Evolutionary conservation across 2,329 filamentous ascomycete genomes (phyloP).

Genomic region (Pezicula neosporulosa): DNA sequence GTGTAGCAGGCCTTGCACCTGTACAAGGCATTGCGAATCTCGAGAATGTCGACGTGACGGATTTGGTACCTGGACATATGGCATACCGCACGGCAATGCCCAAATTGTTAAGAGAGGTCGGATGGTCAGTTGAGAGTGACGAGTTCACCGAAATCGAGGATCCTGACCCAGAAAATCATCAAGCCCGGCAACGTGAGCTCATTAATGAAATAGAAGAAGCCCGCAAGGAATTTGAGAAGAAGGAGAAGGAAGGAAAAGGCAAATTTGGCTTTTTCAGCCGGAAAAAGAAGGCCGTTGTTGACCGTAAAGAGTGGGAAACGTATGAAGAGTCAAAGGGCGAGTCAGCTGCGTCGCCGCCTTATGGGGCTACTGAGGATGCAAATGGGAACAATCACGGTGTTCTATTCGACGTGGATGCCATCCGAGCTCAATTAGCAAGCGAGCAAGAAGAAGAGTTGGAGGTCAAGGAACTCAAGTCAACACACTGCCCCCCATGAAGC

Average conservation of each 20-base stretch:
- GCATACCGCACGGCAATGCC: conserved; percentile 94
- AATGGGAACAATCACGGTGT: conserved; percentile 43
- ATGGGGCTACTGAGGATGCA: conserved; percentile 18
- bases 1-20: conserved; percentile 77
- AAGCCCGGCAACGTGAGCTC: conserved; percentile 81
- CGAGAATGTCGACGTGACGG: conserved; percentile 87
- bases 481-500: conserved; percentile 89
- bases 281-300: conserved; percentile 65
- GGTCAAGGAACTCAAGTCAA: conserved; percentile 81
- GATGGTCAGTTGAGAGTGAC: conserved; percentile 87
- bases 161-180: conserved; percentile 91
- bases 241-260: conserved; percentile 60
- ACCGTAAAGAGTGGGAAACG: conserved; percentile 91
- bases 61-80: conserved; percentile 89
- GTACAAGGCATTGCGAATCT: conserved; percentile 75
- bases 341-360: not conserved
- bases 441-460: conserved; percentile 36
- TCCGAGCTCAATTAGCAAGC: conserved; percentile 73
- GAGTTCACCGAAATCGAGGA: conserved; percentile 98
- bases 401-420: conserved; percentile 93
- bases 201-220: conserved; percentile 97
- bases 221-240: conserved; percentile 77
- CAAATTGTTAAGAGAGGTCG: conserved; percentile 77
- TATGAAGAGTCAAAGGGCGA: conserved; percentile 73
- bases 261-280: conserved; percentile 76